These are phyloP conservation scores for Phytopythium delawarense DNA, from an alignment of 352 stramenopile genomes.

Conservation along the genomic window DNA sequence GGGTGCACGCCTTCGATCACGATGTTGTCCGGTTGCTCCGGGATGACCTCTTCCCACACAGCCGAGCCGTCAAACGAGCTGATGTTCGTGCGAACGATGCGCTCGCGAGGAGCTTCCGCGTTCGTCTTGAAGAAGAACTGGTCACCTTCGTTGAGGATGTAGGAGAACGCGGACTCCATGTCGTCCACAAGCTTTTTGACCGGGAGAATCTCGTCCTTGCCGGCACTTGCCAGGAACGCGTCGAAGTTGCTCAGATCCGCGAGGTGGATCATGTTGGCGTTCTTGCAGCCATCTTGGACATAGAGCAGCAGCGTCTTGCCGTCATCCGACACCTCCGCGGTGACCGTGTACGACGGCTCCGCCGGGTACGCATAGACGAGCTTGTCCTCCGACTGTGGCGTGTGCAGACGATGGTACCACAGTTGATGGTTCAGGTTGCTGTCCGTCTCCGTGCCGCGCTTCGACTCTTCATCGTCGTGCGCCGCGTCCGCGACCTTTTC, in stretches of 20 bases:
- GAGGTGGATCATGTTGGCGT: slow-evolving; percentile 85
- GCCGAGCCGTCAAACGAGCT: slow-evolving; percentile 15
- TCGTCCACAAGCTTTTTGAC: slow-evolving; percentile 84
- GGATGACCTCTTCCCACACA: slow-evolving; percentile 80
- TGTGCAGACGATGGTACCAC: slow-evolving; percentile 78
- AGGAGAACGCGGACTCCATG: slow-evolving; percentile 82
- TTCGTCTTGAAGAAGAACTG: slow-evolving; percentile 89
- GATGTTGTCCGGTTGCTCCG: slow-evolving; percentile 61
- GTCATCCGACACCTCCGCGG: slow-evolving; percentile 68
- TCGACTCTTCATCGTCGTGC: slow-evolving; percentile 34
- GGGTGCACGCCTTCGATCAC: slow-evolving; percentile 75
- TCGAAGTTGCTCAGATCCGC: slow-evolving; percentile 53
- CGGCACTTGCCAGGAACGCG: slow-evolving; percentile 28
- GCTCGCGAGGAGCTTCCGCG: slow-evolving; percentile 70
- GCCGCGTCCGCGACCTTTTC: slow-evolving; percentile 49
- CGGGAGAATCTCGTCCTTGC: slow-evolving; percentile 25
- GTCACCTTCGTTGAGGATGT: slow-evolving; percentile 86
- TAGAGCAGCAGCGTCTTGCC: slow-evolving; percentile 73
- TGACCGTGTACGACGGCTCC: slow-evolving; percentile 70
- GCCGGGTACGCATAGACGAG: slow-evolving; percentile 74
- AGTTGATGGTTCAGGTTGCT: slow-evolving; percentile 76
- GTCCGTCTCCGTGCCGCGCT: slow-evolving; percentile 77
- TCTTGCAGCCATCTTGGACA: slow-evolving; percentile 85
- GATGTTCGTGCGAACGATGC: slow-evolving; percentile 59
- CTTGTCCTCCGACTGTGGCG: slow-evolving; percentile 61